Evolutionary conservation across 768 basidiomycete genomes (phyloP).

Genomic region (Macrolepiota fuliginosa): DNA sequence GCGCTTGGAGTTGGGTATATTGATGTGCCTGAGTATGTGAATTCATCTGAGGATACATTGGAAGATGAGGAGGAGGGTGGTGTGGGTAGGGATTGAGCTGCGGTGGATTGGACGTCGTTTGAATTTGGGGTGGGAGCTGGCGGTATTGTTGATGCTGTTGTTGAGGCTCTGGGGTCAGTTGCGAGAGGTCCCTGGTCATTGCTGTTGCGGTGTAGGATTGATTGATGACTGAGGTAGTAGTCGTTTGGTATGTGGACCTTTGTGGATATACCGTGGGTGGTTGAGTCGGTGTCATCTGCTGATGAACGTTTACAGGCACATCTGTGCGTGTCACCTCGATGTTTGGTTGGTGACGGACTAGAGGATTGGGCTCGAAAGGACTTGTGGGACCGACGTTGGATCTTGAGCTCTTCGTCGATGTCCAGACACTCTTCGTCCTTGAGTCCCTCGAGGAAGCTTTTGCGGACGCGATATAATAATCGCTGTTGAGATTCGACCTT

Average conservation of each 20-base stretch:
- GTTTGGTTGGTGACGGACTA: constrained; percentile 3
- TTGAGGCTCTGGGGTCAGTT: constrained; percentile 1
- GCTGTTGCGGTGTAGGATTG: constrained; percentile 12
- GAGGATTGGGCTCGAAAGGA: constrained; percentile 14
- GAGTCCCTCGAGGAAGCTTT: constrained; percentile 56
- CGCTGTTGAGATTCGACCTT: constrained; percentile 59
- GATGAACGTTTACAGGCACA: constrained; percentile 22
- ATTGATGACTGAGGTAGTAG: constrained; percentile 25
- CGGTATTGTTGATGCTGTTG: constrained; percentile 13
- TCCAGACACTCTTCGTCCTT: constrained; percentile 55
- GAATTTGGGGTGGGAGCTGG: constrained; percentile 16
- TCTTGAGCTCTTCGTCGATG: constrained; percentile 51
- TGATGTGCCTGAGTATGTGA: constrained; percentile 9
- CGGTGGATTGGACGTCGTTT: constrained; percentile 15
- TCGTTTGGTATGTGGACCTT: constrained; percentile 30
- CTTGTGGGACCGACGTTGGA: constrained; percentile 32
- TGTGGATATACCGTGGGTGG: constrained; percentile 7
- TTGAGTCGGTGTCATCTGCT: constrained; percentile 14
- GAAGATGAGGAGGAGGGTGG: constrained; percentile 22
- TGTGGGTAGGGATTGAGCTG: constrained; percentile 25
- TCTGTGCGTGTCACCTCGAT: constrained; percentile 4
- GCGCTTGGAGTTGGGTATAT: constrained; percentile 15
- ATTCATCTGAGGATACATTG: constrained; percentile 11
- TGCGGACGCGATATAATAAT: constrained; percentile 58
- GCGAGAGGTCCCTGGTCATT: constrained; percentile 9